Evolutionary conservation across 78 protist species (phyloP).

Genomic region (Dictyostelium firmibasis): DNA sequence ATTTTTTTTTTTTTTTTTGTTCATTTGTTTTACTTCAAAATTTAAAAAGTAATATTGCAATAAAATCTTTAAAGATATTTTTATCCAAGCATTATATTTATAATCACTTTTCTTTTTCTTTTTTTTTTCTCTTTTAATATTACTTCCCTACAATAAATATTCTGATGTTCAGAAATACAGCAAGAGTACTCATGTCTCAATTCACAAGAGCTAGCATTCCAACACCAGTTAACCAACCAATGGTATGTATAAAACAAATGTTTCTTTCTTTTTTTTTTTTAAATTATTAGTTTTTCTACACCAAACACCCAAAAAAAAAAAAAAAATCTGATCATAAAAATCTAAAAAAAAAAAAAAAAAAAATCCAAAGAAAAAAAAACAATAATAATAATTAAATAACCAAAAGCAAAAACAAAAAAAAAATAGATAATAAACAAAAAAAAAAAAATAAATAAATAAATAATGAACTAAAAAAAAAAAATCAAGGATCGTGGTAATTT

Average conservation of each 20-base stretch:
- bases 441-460: not conserved
- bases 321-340: not conserved
- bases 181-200: constrained; percentile 3
- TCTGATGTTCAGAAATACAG: constrained; percentile 11
- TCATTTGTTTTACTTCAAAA: not conserved
- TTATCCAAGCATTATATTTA: not conserved
- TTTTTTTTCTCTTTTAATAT: not conserved
- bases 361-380: no score
- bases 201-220: constrained; percentile 72
- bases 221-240: constrained; percentile 71
- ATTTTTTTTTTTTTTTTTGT: not conserved
- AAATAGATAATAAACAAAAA: not conserved
- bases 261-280: not conserved
- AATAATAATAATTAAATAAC: no score
- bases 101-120: not conserved
- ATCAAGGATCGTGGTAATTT: not conserved
- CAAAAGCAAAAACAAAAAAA: not conserved
- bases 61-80: not conserved
- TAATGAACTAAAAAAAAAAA: not conserved
- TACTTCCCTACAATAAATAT: not conserved
- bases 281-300: not conserved
- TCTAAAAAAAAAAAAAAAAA: not conserved
- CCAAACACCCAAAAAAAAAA: not conserved
- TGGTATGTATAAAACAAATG: constrained; percentile 12
- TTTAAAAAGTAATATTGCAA: not conserved